Evolutionary conservation across 352 stramenopile species (phyloP).

Genomic region (Phytopythium montanum): DNA sequence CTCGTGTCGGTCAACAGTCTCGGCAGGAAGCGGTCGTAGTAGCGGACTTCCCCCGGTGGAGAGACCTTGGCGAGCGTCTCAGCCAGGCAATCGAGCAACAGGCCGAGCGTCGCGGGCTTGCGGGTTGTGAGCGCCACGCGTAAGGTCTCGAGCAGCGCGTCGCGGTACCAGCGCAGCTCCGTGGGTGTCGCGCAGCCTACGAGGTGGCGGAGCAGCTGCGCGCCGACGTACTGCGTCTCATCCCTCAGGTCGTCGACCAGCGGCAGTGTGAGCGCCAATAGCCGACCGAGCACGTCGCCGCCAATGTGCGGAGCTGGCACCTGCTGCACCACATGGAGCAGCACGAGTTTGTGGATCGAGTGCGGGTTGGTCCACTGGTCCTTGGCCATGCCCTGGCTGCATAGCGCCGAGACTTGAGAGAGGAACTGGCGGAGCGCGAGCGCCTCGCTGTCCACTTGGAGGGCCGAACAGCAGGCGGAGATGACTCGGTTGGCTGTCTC

Average conservation of each 20-base stretch:
- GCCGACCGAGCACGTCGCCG: constrained; percentile 63
- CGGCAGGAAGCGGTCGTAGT: constrained; percentile 69
- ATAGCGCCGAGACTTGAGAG: constrained; percentile 36
- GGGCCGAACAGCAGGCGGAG: constrained; percentile 15
- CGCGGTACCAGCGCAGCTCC: constrained; percentile 78
- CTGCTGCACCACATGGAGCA: constrained; percentile 51
- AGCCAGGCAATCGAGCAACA: constrained; percentile 52
- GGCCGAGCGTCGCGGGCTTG: constrained; percentile 48
- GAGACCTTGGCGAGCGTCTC: constrained; percentile 64
- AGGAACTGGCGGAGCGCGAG: constrained; percentile 29
- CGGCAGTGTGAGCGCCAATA: constrained; percentile 76
- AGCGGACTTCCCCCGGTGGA: constrained; percentile 37
- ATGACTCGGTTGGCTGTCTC: constrained; percentile 19
- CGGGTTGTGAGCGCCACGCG: constrained; percentile 56
- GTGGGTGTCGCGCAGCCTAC: constrained; percentile 57
- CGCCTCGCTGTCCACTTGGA: constrained; percentile 4
- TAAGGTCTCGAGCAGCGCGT: constrained; percentile 76
- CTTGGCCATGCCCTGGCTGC: constrained; percentile 52
- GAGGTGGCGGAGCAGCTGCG: constrained; percentile 57
- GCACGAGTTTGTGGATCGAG: constrained; percentile 49
- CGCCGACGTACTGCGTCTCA: constrained; percentile 56
- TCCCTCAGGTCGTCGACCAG: constrained; percentile 72
- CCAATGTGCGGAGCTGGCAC: constrained; percentile 57
- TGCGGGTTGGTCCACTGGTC: constrained; percentile 52
- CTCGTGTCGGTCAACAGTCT: constrained; percentile 64